Conservation (phyloP, 2,329 filamentous ascomycete genomes). For the Chalaropsis ovoidea region DNA sequence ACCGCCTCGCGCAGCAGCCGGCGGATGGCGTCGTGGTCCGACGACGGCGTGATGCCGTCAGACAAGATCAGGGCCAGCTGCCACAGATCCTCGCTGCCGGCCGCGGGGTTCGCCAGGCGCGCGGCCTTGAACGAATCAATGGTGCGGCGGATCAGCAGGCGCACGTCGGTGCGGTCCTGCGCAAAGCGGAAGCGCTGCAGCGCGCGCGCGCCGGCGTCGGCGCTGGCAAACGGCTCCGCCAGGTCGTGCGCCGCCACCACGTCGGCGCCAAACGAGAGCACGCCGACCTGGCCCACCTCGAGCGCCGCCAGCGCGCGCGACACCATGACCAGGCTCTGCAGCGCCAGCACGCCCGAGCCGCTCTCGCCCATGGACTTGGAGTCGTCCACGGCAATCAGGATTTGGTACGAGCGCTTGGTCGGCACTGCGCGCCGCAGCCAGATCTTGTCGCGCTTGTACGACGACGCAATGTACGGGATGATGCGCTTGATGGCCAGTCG, state of each 20-base stretch:
- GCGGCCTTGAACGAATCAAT: conserved; percentile 75
- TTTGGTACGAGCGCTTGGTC: conserved; percentile 90
- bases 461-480: conserved; percentile 96
- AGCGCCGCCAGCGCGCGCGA: conserved; percentile 81
- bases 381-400: conserved; percentile 94
- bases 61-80: conserved; percentile 88
- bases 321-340: conserved; percentile 89
- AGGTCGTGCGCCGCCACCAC: conserved; percentile 76
- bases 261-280: conserved; percentile 77
- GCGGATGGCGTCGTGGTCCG: conserved; percentile 71
- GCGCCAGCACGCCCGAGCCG: conserved; percentile 66
- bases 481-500: conserved; percentile 98
- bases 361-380: conserved; percentile 84
- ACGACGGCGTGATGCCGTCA: conserved; percentile 78
- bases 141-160: conserved; percentile 62
- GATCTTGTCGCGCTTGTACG: conserved; percentile 99
- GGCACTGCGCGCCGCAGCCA: conserved; percentile 94
- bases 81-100: conserved; percentile 65
- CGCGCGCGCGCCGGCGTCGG: conserved; percentile 26
- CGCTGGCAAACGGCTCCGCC: conserved; percentile 66
- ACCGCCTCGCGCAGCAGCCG: conserved; percentile 75
- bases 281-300: conserved; percentile 85
- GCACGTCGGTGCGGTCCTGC: conserved; percentile 79
- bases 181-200: conserved; percentile 63
- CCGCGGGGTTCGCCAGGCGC: conserved; percentile 42